Percentiles rank a stretch among this genome's conserved stretches.
These are phyloP conservation scores for Pichia californica DNA, from an alignment of 805 yeast species.

Conservation along the genomic window DNA sequence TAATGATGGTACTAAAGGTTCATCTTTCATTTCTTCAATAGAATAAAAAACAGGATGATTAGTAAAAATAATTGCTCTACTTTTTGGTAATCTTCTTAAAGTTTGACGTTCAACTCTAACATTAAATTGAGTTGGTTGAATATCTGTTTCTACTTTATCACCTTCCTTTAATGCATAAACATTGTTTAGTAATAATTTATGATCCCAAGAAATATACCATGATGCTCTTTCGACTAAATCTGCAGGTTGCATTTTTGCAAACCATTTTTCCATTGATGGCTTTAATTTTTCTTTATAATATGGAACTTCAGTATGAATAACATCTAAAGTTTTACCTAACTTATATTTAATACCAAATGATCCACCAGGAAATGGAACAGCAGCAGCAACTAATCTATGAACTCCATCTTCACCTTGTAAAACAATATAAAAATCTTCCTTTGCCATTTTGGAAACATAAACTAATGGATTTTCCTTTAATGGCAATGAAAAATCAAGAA, in stretches of 20 bases:
- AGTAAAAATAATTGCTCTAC: slow-evolving; percentile 62
- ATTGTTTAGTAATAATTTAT: slow-evolving; percentile 48
- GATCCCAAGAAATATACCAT: slow-evolving; percentile 73
- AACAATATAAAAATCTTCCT: slow-evolving; percentile 69
- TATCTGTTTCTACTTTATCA: slow-evolving; percentile 40
- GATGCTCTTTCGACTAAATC: slow-evolving; percentile 70
- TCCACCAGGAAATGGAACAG: slow-evolving; percentile 77
- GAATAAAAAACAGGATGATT: slow-evolving; percentile 76
- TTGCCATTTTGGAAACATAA: slow-evolving; percentile 61
- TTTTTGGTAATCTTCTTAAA: slow-evolving; percentile 56
- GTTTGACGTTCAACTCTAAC: slow-evolving; percentile 73
- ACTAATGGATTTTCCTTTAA: slow-evolving; percentile 58
- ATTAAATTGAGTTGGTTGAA: slow-evolving; percentile 47
- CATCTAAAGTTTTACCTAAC: slow-evolving; percentile 55
- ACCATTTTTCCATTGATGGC: slow-evolving; percentile 70
- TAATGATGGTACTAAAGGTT: slow-evolving; percentile 66
- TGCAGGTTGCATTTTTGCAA: slow-evolving; percentile 50
- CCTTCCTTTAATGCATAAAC: slow-evolving; percentile 44
- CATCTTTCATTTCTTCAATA: slow-evolving; percentile 76
- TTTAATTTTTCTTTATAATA: slow-evolving; percentile 60
- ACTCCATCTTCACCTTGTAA: slow-evolving; percentile 44
- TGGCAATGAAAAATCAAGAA: slow-evolving; percentile 53
- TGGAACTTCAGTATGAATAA: slow-evolving; percentile 64
- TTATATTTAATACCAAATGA: slow-evolving; percentile 57
- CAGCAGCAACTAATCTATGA: slow-evolving; percentile 66